Evolutionary conservation across 2,329 filamentous ascomycete species (phyloP).

Genomic region (Ophiocordyceps unilateralis): DNA sequence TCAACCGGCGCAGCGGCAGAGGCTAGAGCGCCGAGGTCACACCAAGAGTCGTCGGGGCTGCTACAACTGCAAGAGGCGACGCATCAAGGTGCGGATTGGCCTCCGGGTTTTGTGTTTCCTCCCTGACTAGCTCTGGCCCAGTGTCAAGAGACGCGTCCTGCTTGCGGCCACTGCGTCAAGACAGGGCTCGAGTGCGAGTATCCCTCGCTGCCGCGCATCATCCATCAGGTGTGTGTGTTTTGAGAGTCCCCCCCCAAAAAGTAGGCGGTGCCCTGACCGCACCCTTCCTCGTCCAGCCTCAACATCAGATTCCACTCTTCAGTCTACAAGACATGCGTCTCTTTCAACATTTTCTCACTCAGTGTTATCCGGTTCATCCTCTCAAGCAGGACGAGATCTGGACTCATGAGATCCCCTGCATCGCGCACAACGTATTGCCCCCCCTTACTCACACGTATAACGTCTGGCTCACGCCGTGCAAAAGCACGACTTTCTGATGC

Average conservation of each 20-base stretch:
- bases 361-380: constrained; percentile 46
- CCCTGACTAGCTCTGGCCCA: constrained; percentile 10
- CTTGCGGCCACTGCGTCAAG: constrained; percentile 46
- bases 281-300: constrained; percentile 21
- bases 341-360: constrained; percentile 48
- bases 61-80: constrained; percentile 48
- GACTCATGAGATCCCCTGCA: constrained; percentile 48
- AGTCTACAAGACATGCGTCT: constrained; percentile 48
- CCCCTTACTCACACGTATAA: not conserved
- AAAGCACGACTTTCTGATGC: constrained; percentile 51
- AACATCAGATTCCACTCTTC: constrained; percentile 39
- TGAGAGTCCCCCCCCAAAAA: not conserved
- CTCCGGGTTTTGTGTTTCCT: not conserved
- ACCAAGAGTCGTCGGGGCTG: constrained; percentile 50
- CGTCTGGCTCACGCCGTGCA: not conserved
- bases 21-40: constrained; percentile 40
- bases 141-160: constrained; percentile 49
- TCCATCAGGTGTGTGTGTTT: constrained; percentile 26
- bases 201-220: constrained; percentile 30
- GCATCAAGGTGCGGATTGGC: constrained; percentile 38
- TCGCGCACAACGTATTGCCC: constrained; percentile 41
- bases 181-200: constrained; percentile 47
- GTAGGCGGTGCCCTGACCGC: not conserved
- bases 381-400: constrained; percentile 48
- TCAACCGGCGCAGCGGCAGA: constrained; percentile 15